Evolutionary conservation across 148 eudicot genomes (phyloP).

Genomic region (Camellia lanceoleosa): DNA sequence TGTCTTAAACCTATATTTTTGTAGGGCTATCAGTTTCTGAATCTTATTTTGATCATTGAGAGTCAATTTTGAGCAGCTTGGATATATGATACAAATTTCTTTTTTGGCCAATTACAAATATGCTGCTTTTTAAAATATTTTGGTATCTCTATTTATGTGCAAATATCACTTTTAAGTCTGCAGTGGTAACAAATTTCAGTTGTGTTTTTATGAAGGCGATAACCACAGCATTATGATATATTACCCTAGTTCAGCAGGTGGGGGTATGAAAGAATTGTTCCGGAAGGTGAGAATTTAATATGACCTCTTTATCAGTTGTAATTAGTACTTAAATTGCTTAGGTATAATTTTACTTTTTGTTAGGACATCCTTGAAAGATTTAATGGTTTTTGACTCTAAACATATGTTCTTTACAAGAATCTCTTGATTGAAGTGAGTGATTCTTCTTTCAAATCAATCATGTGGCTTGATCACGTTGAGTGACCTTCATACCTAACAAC

Average conservation of each 20-base stretch:
- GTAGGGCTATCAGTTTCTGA: too few species aligned
- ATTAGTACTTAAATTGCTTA: background rate
- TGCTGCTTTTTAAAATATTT: slow-evolving; percentile 1
- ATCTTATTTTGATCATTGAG: too few species aligned
- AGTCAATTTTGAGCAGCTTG: too few species aligned
- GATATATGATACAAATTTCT: too few species aligned
- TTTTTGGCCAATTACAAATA: background rate
- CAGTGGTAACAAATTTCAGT: slow-evolving; percentile 11
- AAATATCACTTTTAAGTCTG: background rate
- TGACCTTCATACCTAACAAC: too few species aligned
- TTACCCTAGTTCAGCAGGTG: slow-evolving; percentile 98
- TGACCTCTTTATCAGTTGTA: background rate
- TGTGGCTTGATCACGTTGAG: too few species aligned
- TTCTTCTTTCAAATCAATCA: too few species aligned
- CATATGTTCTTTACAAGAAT: too few species aligned
- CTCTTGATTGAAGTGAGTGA: too few species aligned
- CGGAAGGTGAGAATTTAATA: slow-evolving; percentile 60
- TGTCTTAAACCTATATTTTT: too few species aligned
- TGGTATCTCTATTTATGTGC: background rate
- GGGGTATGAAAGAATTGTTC: slow-evolving; percentile 97
- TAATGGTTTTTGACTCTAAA: too few species aligned
- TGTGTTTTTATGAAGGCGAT: slow-evolving; percentile 57
- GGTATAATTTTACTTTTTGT: background rate
- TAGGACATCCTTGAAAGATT: too few species aligned
- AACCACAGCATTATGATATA: slow-evolving; percentile 97